phyloP scores from a whole-genome alignment of 768 basidiomycete genomes.

The Calvatia gigantea region DNA sequence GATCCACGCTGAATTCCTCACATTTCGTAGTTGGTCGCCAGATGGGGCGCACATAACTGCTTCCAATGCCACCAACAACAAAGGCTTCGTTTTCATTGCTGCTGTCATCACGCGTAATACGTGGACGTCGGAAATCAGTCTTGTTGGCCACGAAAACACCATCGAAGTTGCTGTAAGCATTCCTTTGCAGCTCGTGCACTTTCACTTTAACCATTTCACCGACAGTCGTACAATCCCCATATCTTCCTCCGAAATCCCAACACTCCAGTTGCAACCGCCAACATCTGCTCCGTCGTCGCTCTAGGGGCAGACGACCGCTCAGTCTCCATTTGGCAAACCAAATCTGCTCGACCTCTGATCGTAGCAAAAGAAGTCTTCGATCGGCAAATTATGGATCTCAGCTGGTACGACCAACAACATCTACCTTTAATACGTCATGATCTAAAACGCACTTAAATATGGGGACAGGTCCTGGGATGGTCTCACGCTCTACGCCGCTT shows the following conservation, averaged over 20 bases:
- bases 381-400: slow-evolving; percentile 91
- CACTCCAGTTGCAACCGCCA: slow-evolving; percentile 66
- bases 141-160: slow-evolving; percentile 97
- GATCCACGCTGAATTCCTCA: background rate
- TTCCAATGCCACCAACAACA: slow-evolving; percentile 95
- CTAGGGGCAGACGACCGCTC: slow-evolving; percentile 92
- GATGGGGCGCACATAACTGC: slow-evolving; percentile 99
- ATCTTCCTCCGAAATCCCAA: slow-evolving; percentile 81
- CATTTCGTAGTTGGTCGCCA: slow-evolving; percentile 81
- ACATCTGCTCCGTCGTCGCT: slow-evolving; percentile 90
- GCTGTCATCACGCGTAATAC: slow-evolving; percentile 88
- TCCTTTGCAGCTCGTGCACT: background rate
- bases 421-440: background rate
- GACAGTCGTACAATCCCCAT: slow-evolving; percentile 89
- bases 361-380: slow-evolving; percentile 95
- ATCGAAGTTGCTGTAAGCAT: slow-evolving; percentile 88
- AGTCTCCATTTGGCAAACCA: slow-evolving; percentile 96
- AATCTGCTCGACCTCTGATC: slow-evolving; percentile 83
- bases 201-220: background rate
- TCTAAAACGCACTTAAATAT: background rate
- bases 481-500: slow-evolving; percentile 87
- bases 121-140: slow-evolving; percentile 89
- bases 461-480: slow-evolving; percentile 84
- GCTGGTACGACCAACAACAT: slow-evolving; percentile 60
- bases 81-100: slow-evolving; percentile 95